phyloP scores from a whole-genome alignment of 1,284 basidiomycete species.

The Tausonia pullulans region DNA sequence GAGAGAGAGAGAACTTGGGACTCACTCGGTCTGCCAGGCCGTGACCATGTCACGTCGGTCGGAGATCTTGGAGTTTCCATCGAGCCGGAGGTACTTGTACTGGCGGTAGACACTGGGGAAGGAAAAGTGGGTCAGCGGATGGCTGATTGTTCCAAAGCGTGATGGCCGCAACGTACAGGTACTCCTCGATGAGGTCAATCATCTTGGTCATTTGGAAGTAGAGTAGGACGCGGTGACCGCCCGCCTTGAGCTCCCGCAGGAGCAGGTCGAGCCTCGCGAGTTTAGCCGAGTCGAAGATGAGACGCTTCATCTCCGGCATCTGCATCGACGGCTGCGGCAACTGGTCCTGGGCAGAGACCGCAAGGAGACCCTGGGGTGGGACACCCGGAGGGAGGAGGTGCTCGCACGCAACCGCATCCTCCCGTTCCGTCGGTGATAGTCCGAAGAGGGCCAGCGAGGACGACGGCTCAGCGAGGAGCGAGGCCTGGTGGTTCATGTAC shows the following conservation, averaged over 20 bases:
- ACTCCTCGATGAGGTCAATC: constrained; percentile 99
- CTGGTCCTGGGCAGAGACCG: constrained; percentile 57
- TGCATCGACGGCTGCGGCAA: constrained; percentile 76
- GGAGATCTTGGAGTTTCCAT: constrained; percentile 90
- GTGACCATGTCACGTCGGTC: constrained; percentile 98
- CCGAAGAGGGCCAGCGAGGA: constrained; percentile 76
- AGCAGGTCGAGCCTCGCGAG: constrained; percentile 80
- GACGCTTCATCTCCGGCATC: constrained; percentile 87
- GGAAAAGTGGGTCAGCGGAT: too few species aligned
- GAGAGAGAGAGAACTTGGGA: constrained; percentile 16
- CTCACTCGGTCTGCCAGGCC: constrained; percentile 94
- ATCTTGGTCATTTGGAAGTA: constrained; percentile 99
- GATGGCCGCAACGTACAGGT: constrained; percentile 40
- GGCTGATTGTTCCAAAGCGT: too few species aligned
- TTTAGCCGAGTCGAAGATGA: constrained; percentile 96
- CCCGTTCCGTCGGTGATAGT: constrained; percentile 55
- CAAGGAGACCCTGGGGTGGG: constrained; percentile 56
- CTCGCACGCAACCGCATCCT: constrained; percentile 50
- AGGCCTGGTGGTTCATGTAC: constrained; percentile 61
- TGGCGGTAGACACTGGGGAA: constrained; percentile 64
- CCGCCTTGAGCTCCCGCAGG: constrained; percentile 82
- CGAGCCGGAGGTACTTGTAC: constrained; percentile 92
- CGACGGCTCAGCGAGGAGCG: constrained; percentile 41
- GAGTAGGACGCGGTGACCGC: constrained; percentile 86
- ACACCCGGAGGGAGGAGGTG: constrained; percentile 50